phyloP scores from a whole-genome alignment of 768 basidiomycete genomes.

The Tulasnella sp. region DNA sequence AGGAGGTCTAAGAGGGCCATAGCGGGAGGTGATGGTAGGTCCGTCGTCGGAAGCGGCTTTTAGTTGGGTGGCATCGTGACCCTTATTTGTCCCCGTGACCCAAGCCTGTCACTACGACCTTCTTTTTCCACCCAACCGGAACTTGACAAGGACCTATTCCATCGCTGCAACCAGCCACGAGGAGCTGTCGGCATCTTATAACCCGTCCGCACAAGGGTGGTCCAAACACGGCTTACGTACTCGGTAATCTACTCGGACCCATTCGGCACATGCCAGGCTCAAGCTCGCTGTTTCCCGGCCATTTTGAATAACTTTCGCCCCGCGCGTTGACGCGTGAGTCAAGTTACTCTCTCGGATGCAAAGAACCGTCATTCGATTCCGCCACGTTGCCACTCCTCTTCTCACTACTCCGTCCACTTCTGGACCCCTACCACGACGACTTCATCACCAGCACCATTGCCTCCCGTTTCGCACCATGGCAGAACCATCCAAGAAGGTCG shows the following conservation, averaged over 20 bases:
- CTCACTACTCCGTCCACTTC: neutral
- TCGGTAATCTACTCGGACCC: neutral
- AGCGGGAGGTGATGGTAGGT: too few relatives aligned
- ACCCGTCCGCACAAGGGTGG: neutral
- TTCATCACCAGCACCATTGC: neutral
- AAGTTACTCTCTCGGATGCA: constrained; percentile 1
- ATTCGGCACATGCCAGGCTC: neutral
- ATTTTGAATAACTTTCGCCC: neutral
- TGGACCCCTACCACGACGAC: neutral
- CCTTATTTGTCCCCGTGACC: too few relatives aligned
- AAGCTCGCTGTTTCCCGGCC: neutral
- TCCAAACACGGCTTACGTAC: neutral
- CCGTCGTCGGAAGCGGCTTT: too few relatives aligned
- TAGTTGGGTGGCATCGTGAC: too few relatives aligned
- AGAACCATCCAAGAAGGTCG: constrained; percentile 2
- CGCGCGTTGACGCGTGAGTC: neutral
- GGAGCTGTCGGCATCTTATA: too few relatives aligned
- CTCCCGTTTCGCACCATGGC: constrained; percentile 2
- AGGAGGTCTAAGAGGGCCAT: constrained; percentile 2
- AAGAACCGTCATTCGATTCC: constrained; percentile 1
- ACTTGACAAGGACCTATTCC: too few relatives aligned
- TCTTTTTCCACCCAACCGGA: too few relatives aligned
- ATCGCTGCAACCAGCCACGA: too few relatives aligned
- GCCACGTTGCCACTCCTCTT: neutral
- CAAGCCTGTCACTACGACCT: too few relatives aligned